These are phyloP conservation scores for Vinca minor DNA, from an alignment of 257 asterid genomes.

Conservation along the genomic window DNA sequence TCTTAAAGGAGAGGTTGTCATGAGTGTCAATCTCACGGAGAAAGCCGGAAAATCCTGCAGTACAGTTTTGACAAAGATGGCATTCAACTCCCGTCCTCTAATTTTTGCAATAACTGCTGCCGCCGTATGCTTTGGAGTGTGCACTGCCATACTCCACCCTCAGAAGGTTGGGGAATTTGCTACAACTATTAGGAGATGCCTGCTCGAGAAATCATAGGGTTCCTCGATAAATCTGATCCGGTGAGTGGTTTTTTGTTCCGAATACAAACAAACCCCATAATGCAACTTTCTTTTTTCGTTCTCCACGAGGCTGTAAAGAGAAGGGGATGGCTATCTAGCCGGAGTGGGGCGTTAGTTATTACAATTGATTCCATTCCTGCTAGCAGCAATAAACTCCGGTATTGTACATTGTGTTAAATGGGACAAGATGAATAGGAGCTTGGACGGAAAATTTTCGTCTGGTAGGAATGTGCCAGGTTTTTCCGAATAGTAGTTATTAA, in stretches of 20 bases:
- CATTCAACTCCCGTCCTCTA: constrained; percentile 40
- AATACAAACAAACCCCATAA: too few species aligned
- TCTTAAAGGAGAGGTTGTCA: constrained; percentile 38
- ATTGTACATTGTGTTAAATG: constrained; percentile 7
- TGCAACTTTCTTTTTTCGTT: too few species aligned
- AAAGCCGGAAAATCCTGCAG: constrained; percentile 32
- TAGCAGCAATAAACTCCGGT: too few species aligned
- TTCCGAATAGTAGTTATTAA: neutral
- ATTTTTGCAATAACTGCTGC: constrained; percentile 32
- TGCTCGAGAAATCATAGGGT: constrained; percentile 32
- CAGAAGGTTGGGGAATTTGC: constrained; percentile 42
- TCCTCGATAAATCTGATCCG: neutral
- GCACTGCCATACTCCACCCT: constrained; percentile 63
- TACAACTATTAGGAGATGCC: constrained; percentile 52
- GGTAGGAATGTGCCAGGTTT: neutral
- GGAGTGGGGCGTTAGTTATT: too few species aligned
- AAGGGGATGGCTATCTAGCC: too few species aligned
- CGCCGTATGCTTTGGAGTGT: constrained; percentile 64
- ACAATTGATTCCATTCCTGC: too few species aligned
- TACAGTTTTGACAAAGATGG: constrained; percentile 21
- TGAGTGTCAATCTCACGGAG: constrained; percentile 34
- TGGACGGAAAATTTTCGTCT: neutral
- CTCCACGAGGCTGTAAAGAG: too few species aligned
- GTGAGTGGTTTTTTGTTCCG: neutral
- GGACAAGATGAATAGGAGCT: neutral